Evolutionary conservation across 1,284 basidiomycete species (phyloP).

Genomic region (Megacollybia platyphylla): DNA sequence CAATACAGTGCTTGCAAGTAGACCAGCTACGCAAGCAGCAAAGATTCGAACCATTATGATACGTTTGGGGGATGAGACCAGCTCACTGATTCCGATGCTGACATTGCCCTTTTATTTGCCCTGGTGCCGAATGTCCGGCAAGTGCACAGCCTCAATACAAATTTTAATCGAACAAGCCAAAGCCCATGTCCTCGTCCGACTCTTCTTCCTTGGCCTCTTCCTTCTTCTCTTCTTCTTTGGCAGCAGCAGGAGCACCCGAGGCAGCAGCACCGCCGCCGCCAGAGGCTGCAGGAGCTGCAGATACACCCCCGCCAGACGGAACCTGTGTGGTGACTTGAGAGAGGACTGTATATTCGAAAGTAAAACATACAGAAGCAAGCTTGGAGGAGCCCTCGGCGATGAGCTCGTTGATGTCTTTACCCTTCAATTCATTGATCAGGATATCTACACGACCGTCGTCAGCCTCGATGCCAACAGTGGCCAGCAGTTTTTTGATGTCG

Average conservation of each 20-base stretch:
- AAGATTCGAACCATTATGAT: too few species aligned
- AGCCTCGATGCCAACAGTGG: constrained; percentile 80
- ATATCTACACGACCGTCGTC: constrained; percentile 78
- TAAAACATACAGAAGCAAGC: constrained; percentile 78
- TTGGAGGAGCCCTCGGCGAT: constrained; percentile 90
- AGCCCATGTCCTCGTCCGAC: constrained; percentile 87
- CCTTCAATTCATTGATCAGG: constrained; percentile 86
- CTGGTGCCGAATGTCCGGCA: too few species aligned
- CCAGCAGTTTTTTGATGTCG: constrained; percentile 87
- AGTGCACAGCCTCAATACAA: not conserved
- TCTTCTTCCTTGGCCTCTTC: constrained; percentile 67
- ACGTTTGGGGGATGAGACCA: too few species aligned
- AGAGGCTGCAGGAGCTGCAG: constrained; percentile 33
- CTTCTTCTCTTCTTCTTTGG: constrained; percentile 75
- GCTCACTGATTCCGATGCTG: too few species aligned
- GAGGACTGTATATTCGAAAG: constrained; percentile 11
- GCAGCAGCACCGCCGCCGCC: constrained; percentile 48
- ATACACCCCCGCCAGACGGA: constrained; percentile 65
- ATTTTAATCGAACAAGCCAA: constrained; percentile 86
- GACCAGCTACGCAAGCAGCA: too few species aligned
- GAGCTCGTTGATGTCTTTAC: constrained; percentile 87
- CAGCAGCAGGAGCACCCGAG: constrained; percentile 51
- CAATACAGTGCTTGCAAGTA: too few species aligned
- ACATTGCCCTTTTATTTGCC: too few species aligned
- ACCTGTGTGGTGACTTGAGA: constrained; percentile 31